Percentiles rank a stretch among this genome's conserved stretches.
Conservation (phyloP, 805 yeast species). For the Allodekkera sacchari region DNA sequence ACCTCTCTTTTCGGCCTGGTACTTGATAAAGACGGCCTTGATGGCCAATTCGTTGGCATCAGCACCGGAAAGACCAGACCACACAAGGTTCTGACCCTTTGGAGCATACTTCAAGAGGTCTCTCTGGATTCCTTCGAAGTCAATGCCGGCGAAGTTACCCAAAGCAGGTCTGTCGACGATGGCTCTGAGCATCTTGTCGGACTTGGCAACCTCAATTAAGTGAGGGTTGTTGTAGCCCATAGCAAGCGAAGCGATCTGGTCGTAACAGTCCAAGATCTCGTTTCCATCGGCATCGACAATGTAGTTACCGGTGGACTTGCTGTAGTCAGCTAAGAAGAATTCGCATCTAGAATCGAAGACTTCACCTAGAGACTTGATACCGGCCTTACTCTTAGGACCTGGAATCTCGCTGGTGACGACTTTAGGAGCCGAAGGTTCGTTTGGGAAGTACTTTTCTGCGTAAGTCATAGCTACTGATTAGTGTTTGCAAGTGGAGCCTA, state of each 20-base stretch:
- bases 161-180: constrained; percentile 78
- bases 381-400: constrained; percentile 60
- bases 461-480: constrained; percentile 25
- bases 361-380: constrained; percentile 44
- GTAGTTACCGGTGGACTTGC: constrained; percentile 71
- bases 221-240: constrained; percentile 83
- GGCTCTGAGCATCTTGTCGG: constrained; percentile 64
- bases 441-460: constrained; percentile 57
- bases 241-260: constrained; percentile 80
- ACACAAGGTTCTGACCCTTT: constrained; percentile 62
- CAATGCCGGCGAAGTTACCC: constrained; percentile 72
- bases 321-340: constrained; percentile 70
- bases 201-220: constrained; percentile 56
- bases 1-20: constrained; percentile 64
- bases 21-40: constrained; percentile 82
- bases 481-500: neutral
- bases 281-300: constrained; percentile 78
- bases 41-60: constrained; percentile 86
- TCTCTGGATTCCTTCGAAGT: constrained; percentile 41
- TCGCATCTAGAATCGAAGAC: constrained; percentile 68
- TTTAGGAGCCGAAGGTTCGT: constrained; percentile 68
- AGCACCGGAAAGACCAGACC: constrained; percentile 80
- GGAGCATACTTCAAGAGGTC: constrained; percentile 71
- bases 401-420: constrained; percentile 57
- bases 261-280: constrained; percentile 62